Conservation (phyloP, 441 rosid species). For the Viola pubescens region DNA sequence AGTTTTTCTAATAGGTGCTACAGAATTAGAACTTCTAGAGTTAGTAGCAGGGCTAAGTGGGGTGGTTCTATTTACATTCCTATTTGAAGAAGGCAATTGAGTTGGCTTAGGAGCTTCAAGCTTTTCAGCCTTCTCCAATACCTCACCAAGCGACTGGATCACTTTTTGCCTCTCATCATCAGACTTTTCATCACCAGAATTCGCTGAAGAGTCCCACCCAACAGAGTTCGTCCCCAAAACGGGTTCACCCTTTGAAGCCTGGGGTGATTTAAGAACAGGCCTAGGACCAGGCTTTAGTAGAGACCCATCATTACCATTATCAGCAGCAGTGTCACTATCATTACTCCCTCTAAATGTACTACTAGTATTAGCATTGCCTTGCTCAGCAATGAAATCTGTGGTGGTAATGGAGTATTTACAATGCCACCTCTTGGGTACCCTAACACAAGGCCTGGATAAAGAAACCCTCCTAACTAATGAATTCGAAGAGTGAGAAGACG, state of each 20-base stretch:
- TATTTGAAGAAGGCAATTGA: conserved; percentile 11
- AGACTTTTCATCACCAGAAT: conserved; percentile 18
- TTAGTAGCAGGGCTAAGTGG: conserved; percentile 26
- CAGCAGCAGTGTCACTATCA: conserved; percentile 20
- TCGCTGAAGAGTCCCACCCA: conserved; percentile 20
- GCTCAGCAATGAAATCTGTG: conserved; percentile 66
- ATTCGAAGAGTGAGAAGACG: conserved; percentile 24
- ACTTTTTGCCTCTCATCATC: conserved; percentile 55
- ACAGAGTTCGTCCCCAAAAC: conserved; percentile 27
- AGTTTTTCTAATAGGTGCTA: conserved; percentile 30
- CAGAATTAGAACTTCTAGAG: conserved; percentile 25
- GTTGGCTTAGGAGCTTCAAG: conserved; percentile 45
- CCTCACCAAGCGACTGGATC: conserved; percentile 81
- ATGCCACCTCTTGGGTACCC: conserved; percentile 49
- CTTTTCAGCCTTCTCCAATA: conserved; percentile 80
- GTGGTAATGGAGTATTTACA: conserved; percentile 74
- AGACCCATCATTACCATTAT: conserved; percentile 33
- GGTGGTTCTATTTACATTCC: conserved; percentile 27
- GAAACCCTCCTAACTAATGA: conserved; percentile 60
- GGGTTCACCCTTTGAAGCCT: conserved; percentile 24
- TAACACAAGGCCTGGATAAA: conserved; percentile 39
- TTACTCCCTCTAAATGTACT: conserved; percentile 38
- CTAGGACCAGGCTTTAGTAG: conserved; percentile 78
- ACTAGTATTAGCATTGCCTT: conserved; percentile 39
- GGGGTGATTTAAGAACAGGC: conserved; percentile 56